Conservation (phyloP, 495 filamentous ascomycete species). For the Aspergillus coremiiformis region DNA sequence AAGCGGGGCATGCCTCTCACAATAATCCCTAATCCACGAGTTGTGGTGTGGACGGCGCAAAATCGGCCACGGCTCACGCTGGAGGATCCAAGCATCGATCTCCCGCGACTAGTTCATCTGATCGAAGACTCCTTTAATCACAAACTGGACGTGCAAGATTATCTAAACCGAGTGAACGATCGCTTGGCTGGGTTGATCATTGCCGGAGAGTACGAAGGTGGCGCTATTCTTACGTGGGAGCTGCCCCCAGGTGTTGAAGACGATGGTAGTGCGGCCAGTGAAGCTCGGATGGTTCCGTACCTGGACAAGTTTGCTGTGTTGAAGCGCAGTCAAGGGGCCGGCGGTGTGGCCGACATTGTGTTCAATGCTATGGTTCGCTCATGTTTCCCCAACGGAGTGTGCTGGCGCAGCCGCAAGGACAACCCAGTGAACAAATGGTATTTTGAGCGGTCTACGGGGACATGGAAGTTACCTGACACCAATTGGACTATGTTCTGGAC, state of each 20-base stretch:
- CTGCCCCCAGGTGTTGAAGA: slow-evolving; percentile 51
- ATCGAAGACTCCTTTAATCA: slow-evolving; percentile 93
- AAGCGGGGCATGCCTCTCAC: slow-evolving; percentile 88
- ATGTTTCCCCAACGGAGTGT: slow-evolving; percentile 74
- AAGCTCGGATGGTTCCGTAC: slow-evolving; percentile 71
- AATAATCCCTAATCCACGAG: slow-evolving; percentile 64
- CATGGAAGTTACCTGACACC: slow-evolving; percentile 65
- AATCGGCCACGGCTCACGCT: slow-evolving; percentile 50
- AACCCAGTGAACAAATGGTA: slow-evolving; percentile 95
- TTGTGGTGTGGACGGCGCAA: slow-evolving; percentile 58
- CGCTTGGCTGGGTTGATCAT: slow-evolving; percentile 86
- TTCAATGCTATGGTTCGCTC: slow-evolving; percentile 91
- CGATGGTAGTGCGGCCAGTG: slow-evolving; percentile 43
- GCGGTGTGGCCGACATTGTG: slow-evolving; percentile 88
- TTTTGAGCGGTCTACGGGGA: slow-evolving; percentile 80
- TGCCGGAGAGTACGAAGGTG: slow-evolving; percentile 94
- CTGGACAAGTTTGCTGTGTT: slow-evolving; percentile 97
- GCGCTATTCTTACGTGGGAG: slow-evolving; percentile 94
- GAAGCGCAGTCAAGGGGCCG: slow-evolving; percentile 78
- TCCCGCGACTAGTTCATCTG: slow-evolving; percentile 71
- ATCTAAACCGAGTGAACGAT: slow-evolving; percentile 66
- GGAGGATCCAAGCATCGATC: slow-evolving; percentile 72
- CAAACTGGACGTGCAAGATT: slow-evolving; percentile 74
- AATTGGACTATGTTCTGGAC: slow-evolving; percentile 99
- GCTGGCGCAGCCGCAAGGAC: slow-evolving; percentile 71